A percentile compares a stretch with the other conserved stretches of the same genome.
These are phyloP conservation scores for Phytophthora crassamura DNA, from an alignment of 352 stramenopile genomes.

Conservation along the genomic window DNA sequence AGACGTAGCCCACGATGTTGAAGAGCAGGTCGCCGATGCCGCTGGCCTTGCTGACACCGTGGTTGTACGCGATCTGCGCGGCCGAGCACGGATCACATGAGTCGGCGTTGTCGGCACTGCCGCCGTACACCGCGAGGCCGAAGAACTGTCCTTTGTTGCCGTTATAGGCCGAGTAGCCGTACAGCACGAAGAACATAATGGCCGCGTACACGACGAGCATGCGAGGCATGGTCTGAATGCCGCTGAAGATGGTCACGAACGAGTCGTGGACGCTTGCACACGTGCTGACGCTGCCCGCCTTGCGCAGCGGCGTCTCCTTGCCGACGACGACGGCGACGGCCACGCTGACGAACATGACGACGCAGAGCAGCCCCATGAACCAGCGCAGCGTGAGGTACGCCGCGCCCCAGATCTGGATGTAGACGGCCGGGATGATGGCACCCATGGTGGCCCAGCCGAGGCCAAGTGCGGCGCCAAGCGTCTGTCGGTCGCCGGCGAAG, in stretches of 20 bases:
- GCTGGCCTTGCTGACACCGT: slow-evolving; percentile 57
- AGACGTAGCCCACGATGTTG: slow-evolving; percentile 47
- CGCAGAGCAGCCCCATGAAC: slow-evolving; percentile 49
- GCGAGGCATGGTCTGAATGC: slow-evolving; percentile 44
- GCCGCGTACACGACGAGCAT: slow-evolving; percentile 47
- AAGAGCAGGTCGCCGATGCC: slow-evolving; percentile 40
- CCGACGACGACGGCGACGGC: slow-evolving; percentile 36
- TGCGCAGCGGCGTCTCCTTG: slow-evolving; percentile 43
- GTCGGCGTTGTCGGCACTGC: slow-evolving; percentile 38
- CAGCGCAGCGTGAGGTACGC: slow-evolving; percentile 44
- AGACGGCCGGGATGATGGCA: slow-evolving; percentile 40
- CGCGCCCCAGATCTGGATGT: slow-evolving; percentile 47
- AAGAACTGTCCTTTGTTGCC: slow-evolving; percentile 72
- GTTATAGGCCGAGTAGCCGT: slow-evolving; percentile 72
- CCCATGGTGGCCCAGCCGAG: slow-evolving; percentile 39
- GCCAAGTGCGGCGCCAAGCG: slow-evolving; percentile 36
- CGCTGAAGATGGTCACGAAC: slow-evolving; percentile 46
- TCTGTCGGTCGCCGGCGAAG: slow-evolving; percentile 52
- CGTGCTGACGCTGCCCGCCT: slow-evolving; percentile 10
- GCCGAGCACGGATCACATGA: slow-evolving; percentile 37
- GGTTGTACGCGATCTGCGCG: slow-evolving; percentile 49
- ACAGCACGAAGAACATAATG: slow-evolving; percentile 59
- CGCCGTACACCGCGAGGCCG: slow-evolving; percentile 34
- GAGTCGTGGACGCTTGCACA: slow-evolving; percentile 34
- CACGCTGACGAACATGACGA: slow-evolving; percentile 41